These are phyloP conservation scores for Teunomyces kruisii DNA, from an alignment of 805 yeast species.

Conservation along the genomic window DNA sequence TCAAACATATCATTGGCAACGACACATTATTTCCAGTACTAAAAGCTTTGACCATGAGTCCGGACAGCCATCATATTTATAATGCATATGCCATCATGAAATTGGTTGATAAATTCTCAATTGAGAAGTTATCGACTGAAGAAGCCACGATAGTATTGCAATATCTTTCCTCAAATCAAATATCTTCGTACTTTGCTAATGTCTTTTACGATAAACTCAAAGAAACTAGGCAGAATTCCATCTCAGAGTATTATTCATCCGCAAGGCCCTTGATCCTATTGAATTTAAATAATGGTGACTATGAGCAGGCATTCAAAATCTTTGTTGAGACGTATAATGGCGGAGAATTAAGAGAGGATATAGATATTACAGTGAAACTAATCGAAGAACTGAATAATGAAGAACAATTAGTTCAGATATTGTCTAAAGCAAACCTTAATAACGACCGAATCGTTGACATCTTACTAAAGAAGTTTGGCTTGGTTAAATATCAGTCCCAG, in stretches of 20 bases:
- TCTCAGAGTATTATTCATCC: not conserved
- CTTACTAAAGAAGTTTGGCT: constrained; percentile 19
- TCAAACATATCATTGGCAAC: not conserved
- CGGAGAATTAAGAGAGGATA: not conserved
- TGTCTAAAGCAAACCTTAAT: not conserved
- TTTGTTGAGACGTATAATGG: constrained; percentile 1
- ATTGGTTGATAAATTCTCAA: constrained; percentile 5
- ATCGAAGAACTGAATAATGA: constrained; percentile 5
- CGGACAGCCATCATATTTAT: constrained; percentile 5
- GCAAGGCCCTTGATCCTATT: constrained; percentile 4
- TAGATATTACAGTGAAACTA: not conserved
- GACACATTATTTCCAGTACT: constrained; percentile 10
- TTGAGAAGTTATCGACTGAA: not conserved
- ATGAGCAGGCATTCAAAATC: constrained; percentile 6
- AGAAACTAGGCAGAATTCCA: not conserved
- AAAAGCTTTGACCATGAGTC: constrained; percentile 11
- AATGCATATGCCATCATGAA: constrained; percentile 7
- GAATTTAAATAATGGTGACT: constrained; percentile 3
- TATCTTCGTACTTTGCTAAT: constrained; percentile 10
- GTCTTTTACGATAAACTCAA: constrained; percentile 1
- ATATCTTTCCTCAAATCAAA: constrained; percentile 6
- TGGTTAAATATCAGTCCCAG: constrained; percentile 4
- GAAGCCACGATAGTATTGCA: constrained; percentile 2
- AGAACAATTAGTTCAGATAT: not conserved
- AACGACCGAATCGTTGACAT: constrained; percentile 14